phyloP scores from a whole-genome alignment of 2,329 filamentous ascomycete species.

The Pyricularia sp. region DNA sequence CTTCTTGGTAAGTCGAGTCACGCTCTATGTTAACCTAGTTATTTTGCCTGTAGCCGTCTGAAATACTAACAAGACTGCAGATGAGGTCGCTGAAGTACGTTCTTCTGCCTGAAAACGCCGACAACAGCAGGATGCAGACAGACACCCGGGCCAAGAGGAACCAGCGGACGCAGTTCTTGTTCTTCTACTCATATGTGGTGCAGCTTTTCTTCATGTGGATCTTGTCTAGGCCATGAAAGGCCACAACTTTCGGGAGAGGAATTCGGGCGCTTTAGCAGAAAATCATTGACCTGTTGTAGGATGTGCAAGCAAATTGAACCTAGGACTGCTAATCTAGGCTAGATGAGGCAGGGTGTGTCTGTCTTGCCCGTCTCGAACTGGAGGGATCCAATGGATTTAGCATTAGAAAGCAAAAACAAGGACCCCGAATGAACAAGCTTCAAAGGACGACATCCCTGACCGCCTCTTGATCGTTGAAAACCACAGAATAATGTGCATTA shows the following conservation, averaged over 20 bases:
- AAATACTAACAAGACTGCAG: conserved; percentile 31
- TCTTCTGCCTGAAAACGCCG: conserved; percentile 72
- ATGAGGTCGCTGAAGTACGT: conserved; percentile 95
- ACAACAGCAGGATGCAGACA: conserved; percentile 54
- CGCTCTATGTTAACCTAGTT: not conserved
- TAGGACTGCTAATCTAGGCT: not conserved
- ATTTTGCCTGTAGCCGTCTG: not conserved
- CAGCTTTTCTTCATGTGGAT: conserved; percentile 94
- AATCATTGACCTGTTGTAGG: not conserved
- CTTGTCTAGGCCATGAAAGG: conserved; percentile 35
- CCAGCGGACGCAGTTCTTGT: conserved; percentile 83
- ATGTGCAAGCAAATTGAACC: not conserved
- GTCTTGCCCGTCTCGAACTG: not conserved
- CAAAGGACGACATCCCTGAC: not conserved
- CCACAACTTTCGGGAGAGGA: not conserved
- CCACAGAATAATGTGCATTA: not conserved
- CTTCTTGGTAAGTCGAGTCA: conserved; percentile 61
- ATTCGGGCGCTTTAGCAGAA: not conserved
- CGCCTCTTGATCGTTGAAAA: not conserved
- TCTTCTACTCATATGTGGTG: conserved; percentile 88
- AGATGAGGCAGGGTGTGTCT: not conserved
- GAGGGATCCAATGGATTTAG: not conserved
- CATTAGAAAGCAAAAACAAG: not conserved
- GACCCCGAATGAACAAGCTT: not conserved
- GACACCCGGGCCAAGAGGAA: conserved; percentile 80